phyloP scores from a whole-genome alignment of 305 asterid genomes.

The Fraxinus platypoda region DNA sequence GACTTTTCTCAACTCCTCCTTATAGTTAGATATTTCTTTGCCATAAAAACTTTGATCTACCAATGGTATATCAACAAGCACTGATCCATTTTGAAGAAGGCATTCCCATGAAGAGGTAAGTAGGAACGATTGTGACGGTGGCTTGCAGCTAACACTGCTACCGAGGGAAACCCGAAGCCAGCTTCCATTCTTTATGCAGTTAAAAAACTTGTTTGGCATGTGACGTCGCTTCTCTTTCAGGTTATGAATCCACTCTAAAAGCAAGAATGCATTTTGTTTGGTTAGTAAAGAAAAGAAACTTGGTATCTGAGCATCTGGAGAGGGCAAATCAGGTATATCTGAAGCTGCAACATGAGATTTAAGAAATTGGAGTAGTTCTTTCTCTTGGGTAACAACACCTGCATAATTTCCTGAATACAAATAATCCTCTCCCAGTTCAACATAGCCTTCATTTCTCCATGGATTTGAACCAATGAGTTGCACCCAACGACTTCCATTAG shows the following conservation, averaged over 20 bases:
- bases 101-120: not conserved
- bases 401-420: not conserved
- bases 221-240: not conserved
- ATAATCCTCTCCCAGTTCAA: slow-evolving; percentile 8
- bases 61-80: not conserved
- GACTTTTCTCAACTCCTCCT: not conserved
- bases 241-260: slow-evolving; percentile 1
- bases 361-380: slow-evolving; percentile 7
- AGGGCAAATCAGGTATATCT: not conserved
- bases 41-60: slow-evolving; percentile 10
- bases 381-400: not conserved
- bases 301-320: not conserved
- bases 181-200: not conserved
- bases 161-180: slow-evolving; percentile 1
- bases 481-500: not conserved
- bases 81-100: slow-evolving; percentile 18
- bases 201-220: not conserved
- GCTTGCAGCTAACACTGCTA: not conserved
- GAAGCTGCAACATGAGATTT: not conserved
- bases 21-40: not conserved
- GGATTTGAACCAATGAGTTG: not conserved
- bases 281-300: not conserved
- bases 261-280: not conserved
- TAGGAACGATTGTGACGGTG: not conserved
- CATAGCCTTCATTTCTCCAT: not conserved